Conservation (phyloP, 2,329 filamentous ascomycete species). For the Aspergillus sojae region DNA sequence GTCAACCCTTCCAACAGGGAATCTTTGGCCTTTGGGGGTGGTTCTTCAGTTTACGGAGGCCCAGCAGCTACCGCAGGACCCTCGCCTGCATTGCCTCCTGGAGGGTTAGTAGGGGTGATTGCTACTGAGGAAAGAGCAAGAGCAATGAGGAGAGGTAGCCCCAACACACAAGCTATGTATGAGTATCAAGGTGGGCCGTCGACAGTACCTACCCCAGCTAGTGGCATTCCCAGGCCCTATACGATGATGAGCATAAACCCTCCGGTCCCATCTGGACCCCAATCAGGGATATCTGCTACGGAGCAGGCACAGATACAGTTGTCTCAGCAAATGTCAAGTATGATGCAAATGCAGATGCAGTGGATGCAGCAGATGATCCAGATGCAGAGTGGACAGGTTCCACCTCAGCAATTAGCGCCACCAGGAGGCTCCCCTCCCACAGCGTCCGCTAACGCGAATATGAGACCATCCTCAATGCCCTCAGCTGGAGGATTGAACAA, state of each 20-base stretch:
- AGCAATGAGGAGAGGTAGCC: conserved; percentile 77
- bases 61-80: conserved; percentile 33
- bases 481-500: conserved; percentile 29
- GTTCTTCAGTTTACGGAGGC: conserved; percentile 48
- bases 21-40: conserved; percentile 70
- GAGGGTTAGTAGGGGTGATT: conserved; percentile 85
- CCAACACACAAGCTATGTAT: conserved; percentile 62
- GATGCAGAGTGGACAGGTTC: conserved; percentile 61
- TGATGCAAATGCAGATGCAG: conserved; percentile 94
- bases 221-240: conserved; percentile 40
- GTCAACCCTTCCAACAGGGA: conserved; percentile 74
- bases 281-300: conserved; percentile 54
- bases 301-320: conserved; percentile 79
- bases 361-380: conserved; percentile 72
- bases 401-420: conserved; percentile 35
- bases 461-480: conserved; percentile 55
- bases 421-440: conserved; percentile 32
- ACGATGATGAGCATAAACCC: conserved; percentile 37
- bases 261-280: conserved; percentile 22
- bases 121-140: conserved; percentile 79
- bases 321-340: conserved; percentile 80
- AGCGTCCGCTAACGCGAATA: conserved; percentile 28
- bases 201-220: conserved; percentile 27
- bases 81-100: conserved; percentile 60
- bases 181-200: conserved; percentile 37